Evolutionary conservation across 2,329 filamentous ascomycete species (phyloP).

Genomic region (Sporothrix euskadiensis): DNA sequence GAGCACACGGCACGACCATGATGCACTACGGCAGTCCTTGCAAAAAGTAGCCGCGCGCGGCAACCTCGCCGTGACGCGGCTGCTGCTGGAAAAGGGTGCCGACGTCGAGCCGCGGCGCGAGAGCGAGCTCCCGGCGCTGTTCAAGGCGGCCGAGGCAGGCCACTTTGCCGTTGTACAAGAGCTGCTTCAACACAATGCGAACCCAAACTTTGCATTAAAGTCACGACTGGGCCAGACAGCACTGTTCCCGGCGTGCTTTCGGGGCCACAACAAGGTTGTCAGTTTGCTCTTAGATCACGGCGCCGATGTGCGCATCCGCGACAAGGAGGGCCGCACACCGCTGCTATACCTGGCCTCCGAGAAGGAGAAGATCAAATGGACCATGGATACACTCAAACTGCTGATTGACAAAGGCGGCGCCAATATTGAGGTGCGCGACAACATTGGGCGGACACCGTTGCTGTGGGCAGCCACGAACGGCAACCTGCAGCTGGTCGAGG

Average conservation of each 20-base stretch:
- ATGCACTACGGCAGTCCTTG: conserved; percentile 43
- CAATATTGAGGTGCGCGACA: conserved; percentile 44
- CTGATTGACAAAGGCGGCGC: conserved; percentile 40
- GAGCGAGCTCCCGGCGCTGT: conserved; percentile 42
- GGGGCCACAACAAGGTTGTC: conserved; percentile 41
- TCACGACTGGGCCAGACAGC: conserved; percentile 41
- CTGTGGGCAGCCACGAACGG: conserved; percentile 61
- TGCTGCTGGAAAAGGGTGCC: conserved; percentile 44
- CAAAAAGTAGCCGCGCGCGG: conserved; percentile 44
- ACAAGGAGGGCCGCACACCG: conserved; percentile 43
- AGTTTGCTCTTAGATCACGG: conserved; percentile 39
- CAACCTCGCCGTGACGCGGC: conserved; percentile 40
- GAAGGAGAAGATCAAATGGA: conserved; percentile 40
- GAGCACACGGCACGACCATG: conserved; percentile 40
- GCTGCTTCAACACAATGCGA: conserved; percentile 40
- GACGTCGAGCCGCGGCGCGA: conserved; percentile 42
- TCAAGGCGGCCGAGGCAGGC: conserved; percentile 44
- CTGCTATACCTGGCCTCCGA: conserved; percentile 43
- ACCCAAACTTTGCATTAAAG: conserved; percentile 38
- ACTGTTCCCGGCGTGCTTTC: conserved; percentile 41
- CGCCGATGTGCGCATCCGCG: conserved; percentile 41
- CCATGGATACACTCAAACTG: conserved; percentile 46
- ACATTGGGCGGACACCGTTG: conserved; percentile 54
- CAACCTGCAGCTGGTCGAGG: conserved; percentile 51
- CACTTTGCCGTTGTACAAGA: conserved; percentile 40